Percentiles rank a stretch among this genome's conserved stretches.
Conservation (phyloP, 805 yeast species). For the Yarrowia sp. region DNA sequence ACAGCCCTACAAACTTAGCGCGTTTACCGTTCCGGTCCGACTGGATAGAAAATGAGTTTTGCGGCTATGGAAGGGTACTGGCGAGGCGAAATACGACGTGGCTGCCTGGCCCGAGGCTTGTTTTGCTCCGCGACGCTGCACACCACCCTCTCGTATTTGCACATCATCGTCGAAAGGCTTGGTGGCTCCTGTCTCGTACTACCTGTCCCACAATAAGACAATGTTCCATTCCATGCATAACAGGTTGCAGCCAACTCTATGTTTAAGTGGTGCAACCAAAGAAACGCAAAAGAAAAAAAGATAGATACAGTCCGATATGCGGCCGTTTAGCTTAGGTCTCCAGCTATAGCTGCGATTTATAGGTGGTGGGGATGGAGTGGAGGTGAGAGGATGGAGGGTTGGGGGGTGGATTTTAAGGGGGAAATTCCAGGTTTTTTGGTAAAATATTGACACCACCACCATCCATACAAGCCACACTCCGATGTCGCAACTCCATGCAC, state of each 20-base stretch:
- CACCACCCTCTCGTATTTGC: too few relatives aligned
- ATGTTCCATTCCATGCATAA: conserved; percentile 24
- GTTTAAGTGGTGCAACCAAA: not conserved
- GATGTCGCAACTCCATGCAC: too few relatives aligned
- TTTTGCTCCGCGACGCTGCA: too few relatives aligned
- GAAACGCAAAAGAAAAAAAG: not conserved
- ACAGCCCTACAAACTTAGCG: conserved; percentile 11
- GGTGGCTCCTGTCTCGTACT: not conserved
- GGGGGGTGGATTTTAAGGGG: too few relatives aligned
- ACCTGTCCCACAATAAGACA: not conserved
- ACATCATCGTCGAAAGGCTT: too few relatives aligned
- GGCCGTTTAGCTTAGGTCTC: not conserved
- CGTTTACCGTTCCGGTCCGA: conserved; percentile 16
- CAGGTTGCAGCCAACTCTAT: conserved; percentile 13
- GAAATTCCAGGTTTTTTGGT: too few relatives aligned
- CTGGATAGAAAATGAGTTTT: not conserved
- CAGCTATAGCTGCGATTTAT: not conserved
- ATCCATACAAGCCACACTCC: too few relatives aligned
- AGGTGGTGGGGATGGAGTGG: not conserved
- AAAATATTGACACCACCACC: too few relatives aligned
- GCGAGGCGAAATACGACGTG: too few relatives aligned
- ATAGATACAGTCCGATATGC: too few relatives aligned
- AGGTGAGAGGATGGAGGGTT: too few relatives aligned
- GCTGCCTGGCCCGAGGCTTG: too few relatives aligned
- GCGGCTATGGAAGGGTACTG: conserved; percentile 4